Conservation (phyloP, 345 rosid genomes). For the Iberis pinnata region DNA sequence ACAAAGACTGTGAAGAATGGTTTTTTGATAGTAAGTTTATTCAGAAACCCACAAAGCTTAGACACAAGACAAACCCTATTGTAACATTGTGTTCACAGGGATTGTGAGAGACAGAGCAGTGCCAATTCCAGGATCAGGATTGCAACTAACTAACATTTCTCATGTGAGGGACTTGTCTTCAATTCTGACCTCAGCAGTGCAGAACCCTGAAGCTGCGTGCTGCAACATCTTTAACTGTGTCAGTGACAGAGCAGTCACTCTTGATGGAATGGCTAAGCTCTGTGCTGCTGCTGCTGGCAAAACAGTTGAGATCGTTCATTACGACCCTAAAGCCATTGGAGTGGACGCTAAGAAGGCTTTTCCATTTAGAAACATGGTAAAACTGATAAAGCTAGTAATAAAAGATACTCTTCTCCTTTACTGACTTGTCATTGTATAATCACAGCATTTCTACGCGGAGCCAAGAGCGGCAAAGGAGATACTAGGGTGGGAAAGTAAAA, state of each 20-base stretch:
- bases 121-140: conserved; percentile 89
- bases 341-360: conserved; percentile 88
- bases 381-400: neutral
- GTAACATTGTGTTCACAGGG: conserved; percentile 38
- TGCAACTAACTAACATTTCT: conserved; percentile 78
- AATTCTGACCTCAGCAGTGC: conserved; percentile 70
- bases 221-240: conserved; percentile 78
- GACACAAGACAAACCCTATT: neutral
- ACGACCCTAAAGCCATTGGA: conserved; percentile 78
- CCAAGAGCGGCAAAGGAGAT: conserved; percentile 90
- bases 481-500: conserved; percentile 63
- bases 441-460: conserved; percentile 89
- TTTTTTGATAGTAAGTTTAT: conserved; percentile 68
- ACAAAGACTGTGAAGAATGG: conserved; percentile 99
- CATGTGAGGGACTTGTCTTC: conserved; percentile 85
- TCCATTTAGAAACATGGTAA: conserved; percentile 87
- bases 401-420: neutral
- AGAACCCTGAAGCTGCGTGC: conserved; percentile 62
- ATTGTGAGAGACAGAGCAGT: conserved; percentile 79
- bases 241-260: conserved; percentile 82
- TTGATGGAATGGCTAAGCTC: conserved; percentile 89
- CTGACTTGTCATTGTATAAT: conserved; percentile 5
- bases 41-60: neutral
- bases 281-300: conserved; percentile 85
- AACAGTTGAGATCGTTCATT: conserved; percentile 69